A percentile compares a stretch with the other conserved stretches of the same genome.
Conservation (phyloP, 164 flowering plant genomes). For the Taxillus chinensis region DNA sequence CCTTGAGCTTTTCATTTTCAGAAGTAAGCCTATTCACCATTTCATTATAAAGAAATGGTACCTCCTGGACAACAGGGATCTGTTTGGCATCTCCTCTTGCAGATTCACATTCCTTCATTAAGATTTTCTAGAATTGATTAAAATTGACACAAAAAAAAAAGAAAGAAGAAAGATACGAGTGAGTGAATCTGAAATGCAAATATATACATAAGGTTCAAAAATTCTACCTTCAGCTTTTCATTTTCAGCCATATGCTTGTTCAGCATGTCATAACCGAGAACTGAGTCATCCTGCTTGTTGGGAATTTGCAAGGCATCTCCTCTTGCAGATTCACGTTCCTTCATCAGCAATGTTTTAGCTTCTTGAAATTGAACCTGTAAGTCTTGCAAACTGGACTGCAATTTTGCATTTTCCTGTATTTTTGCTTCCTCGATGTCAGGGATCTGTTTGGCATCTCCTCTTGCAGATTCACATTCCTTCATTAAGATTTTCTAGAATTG, state of each 20-base stretch:
- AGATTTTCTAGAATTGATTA: too few relatives aligned
- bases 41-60: neutral
- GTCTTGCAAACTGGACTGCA: conserved; percentile 72
- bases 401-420: conserved; percentile 73
- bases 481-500: neutral
- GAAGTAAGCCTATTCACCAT: neutral
- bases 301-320: conserved; percentile 35
- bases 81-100: neutral
- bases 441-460: neutral
- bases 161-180: too few relatives aligned
- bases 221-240: conserved; percentile 69
- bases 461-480: conserved; percentile 1
- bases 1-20: conserved; percentile 3
- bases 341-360: conserved; percentile 52
- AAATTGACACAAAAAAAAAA: too few relatives aligned
- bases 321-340: conserved; percentile 67
- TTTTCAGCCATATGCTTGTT: conserved; percentile 71
- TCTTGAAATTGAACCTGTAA: conserved; percentile 70
- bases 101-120: conserved; percentile 2
- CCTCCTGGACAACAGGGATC: neutral
- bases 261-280: conserved; percentile 51
- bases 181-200: too few relatives aligned
- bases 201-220: neutral
- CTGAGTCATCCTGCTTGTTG: conserved; percentile 63
- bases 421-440: conserved; percentile 65